phyloP scores from a whole-genome alignment of 2,329 filamentous ascomycete species.

The Didymella exigua region DNA sequence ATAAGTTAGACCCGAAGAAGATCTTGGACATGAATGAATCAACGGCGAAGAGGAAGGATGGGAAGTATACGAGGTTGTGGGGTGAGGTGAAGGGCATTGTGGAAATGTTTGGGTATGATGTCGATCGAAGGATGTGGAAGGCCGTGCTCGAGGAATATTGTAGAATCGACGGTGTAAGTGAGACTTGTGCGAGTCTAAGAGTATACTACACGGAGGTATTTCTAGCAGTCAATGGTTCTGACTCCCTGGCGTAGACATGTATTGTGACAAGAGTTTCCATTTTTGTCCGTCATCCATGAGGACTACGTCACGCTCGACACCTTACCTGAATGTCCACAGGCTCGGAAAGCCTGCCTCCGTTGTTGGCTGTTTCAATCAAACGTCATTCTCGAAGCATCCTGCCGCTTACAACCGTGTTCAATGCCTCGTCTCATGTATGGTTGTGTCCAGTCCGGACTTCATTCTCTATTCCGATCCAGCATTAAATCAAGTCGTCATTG shows the following conservation, averaged over 20 bases:
- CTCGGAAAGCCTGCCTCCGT: no score
- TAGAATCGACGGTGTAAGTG: constrained; percentile 13
- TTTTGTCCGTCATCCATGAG: no score
- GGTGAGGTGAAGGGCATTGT: constrained; percentile 17
- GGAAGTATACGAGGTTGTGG: constrained; percentile 29
- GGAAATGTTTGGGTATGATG: constrained; percentile 29
- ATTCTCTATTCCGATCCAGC: no score
- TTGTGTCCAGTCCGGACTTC: no score
- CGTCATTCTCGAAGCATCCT: no score
- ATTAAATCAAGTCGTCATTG: no score
- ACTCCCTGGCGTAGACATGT: neutral
- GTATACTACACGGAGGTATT: constrained; percentile 26
- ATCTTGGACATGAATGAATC: constrained; percentile 22
- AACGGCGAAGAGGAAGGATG: constrained; percentile 9
- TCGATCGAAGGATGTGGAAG: constrained; percentile 35
- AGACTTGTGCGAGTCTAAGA: constrained; percentile 19
- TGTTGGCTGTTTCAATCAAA: no score
- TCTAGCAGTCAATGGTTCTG: constrained; percentile 15
- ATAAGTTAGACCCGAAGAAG: constrained; percentile 24
- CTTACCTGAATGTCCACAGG: no score
- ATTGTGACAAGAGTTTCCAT: neutral
- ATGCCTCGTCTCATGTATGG: no score
- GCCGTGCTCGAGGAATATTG: constrained; percentile 30
- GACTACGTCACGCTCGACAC: no score
- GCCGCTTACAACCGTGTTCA: no score